Conservation (phyloP, 306 rosid genomes). For the Macrotyloma uniflorum region DNA sequence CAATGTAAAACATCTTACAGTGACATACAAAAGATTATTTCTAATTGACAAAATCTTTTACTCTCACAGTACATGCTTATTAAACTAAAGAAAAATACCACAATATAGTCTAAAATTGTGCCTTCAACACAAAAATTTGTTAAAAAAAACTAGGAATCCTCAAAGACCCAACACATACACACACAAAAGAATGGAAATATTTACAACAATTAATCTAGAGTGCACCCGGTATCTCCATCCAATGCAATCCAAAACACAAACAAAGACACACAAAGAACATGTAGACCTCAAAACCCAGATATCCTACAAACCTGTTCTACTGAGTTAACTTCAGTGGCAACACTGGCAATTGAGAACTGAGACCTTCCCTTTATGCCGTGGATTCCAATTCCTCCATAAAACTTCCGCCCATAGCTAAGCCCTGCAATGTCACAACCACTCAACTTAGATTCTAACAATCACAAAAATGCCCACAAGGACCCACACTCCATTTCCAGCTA, state of each 20-base stretch:
- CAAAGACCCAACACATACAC: background rate
- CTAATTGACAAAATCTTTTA: background rate
- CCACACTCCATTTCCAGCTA: constrained; percentile 14
- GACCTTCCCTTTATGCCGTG: constrained; percentile 65
- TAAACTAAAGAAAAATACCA: background rate
- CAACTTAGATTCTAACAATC: constrained; percentile 16
- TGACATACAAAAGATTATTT: background rate
- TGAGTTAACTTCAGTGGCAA: constrained; percentile 85
- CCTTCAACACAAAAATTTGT: background rate
- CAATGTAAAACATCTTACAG: background rate
- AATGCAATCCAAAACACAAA: constrained; percentile 19
- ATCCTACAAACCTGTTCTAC: constrained; percentile 61
- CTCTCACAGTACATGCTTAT: too few species aligned
- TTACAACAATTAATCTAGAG: constrained; percentile 31
- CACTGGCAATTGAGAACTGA: constrained; percentile 71
- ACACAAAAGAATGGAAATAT: background rate
- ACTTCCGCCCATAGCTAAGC: constrained; percentile 52
- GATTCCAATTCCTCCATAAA: constrained; percentile 63
- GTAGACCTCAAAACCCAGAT: background rate
- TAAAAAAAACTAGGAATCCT: background rate
- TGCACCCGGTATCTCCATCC: background rate
- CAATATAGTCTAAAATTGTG: background rate
- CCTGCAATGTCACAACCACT: constrained; percentile 55
- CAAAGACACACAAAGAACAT: constrained; percentile 7
- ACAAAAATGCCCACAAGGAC: constrained; percentile 12